phyloP scores from a whole-genome alignment of 2,329 filamentous ascomycete species.

The Colletotrichum liriopes region DNA sequence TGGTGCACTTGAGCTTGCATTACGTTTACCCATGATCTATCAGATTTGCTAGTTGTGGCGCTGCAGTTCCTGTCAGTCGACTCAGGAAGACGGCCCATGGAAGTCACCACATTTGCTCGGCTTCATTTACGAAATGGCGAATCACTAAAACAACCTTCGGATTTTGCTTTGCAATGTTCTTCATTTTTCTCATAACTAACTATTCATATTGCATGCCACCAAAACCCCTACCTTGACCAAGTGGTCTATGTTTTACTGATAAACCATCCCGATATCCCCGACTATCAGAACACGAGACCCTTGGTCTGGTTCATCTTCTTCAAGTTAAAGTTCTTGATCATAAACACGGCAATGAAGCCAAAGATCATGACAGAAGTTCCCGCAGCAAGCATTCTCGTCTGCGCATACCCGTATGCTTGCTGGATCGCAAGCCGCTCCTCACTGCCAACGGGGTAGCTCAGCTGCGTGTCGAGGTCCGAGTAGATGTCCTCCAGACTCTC shows the following conservation, averaged over 20 bases:
- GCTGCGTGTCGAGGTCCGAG: slow-evolving; percentile 64
- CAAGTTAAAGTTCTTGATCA: slow-evolving; percentile 65
- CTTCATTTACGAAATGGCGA: background rate
- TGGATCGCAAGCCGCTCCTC: slow-evolving; percentile 66
- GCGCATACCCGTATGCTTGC: slow-evolving; percentile 67
- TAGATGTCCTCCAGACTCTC: slow-evolving; percentile 65
- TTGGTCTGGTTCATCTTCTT: slow-evolving; percentile 64
- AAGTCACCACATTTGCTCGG: background rate
- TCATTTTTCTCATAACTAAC: background rate
- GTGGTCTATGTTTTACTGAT: background rate
- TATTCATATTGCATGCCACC: background rate
- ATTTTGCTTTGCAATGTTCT: background rate
- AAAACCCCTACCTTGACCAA: background rate
- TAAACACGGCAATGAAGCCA: slow-evolving; percentile 55
- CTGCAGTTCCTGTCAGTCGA: background rate
- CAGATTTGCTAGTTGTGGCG: background rate
- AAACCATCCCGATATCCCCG: too few relatives aligned
- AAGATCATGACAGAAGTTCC: slow-evolving; percentile 49
- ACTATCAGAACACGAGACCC: slow-evolving; percentile 64
- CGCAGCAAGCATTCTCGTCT: slow-evolving; percentile 60
- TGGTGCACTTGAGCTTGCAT: background rate
- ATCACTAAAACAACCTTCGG: too few relatives aligned
- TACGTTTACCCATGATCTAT: background rate
- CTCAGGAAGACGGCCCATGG: background rate
- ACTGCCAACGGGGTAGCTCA: slow-evolving; percentile 62